Base-by-base conservation (phyloP, 768 basidiomycete species). In the Psilocybe tampanensis region DNA sequence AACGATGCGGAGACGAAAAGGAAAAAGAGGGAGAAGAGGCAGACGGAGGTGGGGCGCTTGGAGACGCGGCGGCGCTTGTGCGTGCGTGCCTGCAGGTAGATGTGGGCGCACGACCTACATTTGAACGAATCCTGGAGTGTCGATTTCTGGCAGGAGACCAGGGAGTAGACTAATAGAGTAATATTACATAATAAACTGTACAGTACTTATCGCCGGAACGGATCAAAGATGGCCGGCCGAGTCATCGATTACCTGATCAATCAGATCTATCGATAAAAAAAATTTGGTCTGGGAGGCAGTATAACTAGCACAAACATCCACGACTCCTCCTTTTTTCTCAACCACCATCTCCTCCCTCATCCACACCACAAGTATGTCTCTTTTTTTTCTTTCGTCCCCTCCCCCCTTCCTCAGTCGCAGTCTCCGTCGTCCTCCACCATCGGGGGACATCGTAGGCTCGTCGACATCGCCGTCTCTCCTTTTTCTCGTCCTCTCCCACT, bases 51-150 rank as follows among this genome's bases (percentile, higher is more conserved):
- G 90, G 94, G 5, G 79, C 85, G 8, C 78, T 96, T 34, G 88
- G 85, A 13, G 94, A 96, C 64, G 97, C 93, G 2, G 88, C 91
- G 43, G 85, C 84, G 29, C 82, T 98, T 47, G 94, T 97, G 13
- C 77, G 83, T 55, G 85, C 89, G 32, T 98, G 97, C 72, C 77
- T 98, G 43, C 86, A 86, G 63, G 82, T 95, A n/a, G 86, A 90
- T 34, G 81, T 92, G 36, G 72, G 70, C 34, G 85, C 86, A 21
- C 83, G 96, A 52, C 95, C 96, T 15, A 88, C 89, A 4, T 97
- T 96, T 68, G 92, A 94, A 65, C 80, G 80, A 67, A 83, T 98
- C 51, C 76, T 92, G 34, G 79, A 88, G 65, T 89, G 86, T 70
- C 82, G 88, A 24, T 98, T 97, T 77, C 75, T 98, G 60, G 79